Evolutionary conservation across 2,329 filamentous ascomycete species (phyloP).

Genomic region (Ophiognomonia clavigignenti-juglandacearum): DNA sequence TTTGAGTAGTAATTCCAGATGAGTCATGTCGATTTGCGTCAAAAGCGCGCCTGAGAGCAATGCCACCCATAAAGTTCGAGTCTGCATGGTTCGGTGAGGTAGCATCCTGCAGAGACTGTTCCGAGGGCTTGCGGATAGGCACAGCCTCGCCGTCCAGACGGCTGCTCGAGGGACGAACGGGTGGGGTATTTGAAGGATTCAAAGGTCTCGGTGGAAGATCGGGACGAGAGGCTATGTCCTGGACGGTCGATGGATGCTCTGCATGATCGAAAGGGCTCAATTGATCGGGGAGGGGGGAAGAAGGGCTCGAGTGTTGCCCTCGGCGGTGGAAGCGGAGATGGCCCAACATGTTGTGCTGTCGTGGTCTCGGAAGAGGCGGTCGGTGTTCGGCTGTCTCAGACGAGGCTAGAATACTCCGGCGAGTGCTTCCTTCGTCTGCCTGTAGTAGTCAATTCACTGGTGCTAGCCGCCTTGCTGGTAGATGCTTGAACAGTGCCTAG

Average conservation of each 20-base stretch:
- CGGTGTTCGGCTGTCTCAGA: too few species aligned
- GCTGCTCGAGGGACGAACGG: slow-evolving; percentile 46
- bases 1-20: slow-evolving; percentile 5
- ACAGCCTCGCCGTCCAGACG: slow-evolving; percentile 28
- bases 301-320: slow-evolving; percentile 50
- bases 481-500: too few species aligned
- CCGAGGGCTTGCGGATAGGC: slow-evolving; percentile 9
- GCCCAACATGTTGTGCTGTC: slow-evolving; percentile 11
- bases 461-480: too few species aligned
- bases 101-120: slow-evolving; percentile 17
- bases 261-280: slow-evolving; percentile 32
- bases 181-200: slow-evolving; percentile 35
- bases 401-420: too few species aligned
- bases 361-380: not conserved
- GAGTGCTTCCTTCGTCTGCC: too few species aligned
- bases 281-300: slow-evolving; percentile 47
- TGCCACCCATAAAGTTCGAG: slow-evolving; percentile 50
- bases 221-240: slow-evolving; percentile 31
- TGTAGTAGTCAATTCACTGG: too few species aligned
- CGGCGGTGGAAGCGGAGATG: slow-evolving; percentile 53
- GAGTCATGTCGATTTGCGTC: slow-evolving; percentile 19
- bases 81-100: slow-evolving; percentile 30
- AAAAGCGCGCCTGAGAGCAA: slow-evolving; percentile 41
- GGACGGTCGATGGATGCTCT: slow-evolving; percentile 35
- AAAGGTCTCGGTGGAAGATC: slow-evolving; percentile 32